Evolutionary conservation across 2,329 filamentous ascomycete genomes (phyloP).

Genomic region (Nigrospora sphaerica): DNA sequence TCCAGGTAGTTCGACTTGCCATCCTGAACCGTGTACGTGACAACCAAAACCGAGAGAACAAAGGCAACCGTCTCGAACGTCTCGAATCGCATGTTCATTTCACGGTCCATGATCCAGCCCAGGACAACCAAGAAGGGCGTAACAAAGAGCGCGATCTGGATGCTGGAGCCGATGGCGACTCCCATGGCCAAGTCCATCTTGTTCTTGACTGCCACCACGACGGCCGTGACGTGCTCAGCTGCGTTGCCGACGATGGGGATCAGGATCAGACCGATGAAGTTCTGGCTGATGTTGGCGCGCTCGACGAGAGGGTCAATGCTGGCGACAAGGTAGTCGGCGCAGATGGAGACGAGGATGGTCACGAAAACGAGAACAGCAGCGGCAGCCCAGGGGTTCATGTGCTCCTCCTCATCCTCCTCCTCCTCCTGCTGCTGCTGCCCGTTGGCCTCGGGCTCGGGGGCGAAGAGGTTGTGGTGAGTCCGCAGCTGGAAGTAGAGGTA

Average conservation of each 20-base stretch:
- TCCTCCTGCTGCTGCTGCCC: constrained; percentile 31
- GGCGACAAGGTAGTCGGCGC: constrained; percentile 70
- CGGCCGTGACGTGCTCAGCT: constrained; percentile 74
- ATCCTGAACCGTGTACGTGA: constrained; percentile 71
- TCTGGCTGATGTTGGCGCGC: constrained; percentile 66
- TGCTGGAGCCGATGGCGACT: constrained; percentile 73
- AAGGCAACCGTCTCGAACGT: constrained; percentile 74
- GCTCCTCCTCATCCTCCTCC: constrained; percentile 35
- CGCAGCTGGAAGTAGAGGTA: constrained; percentile 74
- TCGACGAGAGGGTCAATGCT: constrained; percentile 68
- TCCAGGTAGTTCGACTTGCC: constrained; percentile 82
- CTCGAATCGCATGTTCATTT: constrained; percentile 77
- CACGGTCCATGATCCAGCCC: constrained; percentile 65
- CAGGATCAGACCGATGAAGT: constrained; percentile 72
- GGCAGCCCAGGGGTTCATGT: constrained; percentile 58
- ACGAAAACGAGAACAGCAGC: constrained; percentile 59
- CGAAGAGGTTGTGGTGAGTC: constrained; percentile 68
- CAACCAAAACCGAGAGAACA: constrained; percentile 67
- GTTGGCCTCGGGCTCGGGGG: constrained; percentile 33
- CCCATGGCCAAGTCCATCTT: constrained; percentile 73
- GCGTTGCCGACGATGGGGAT: constrained; percentile 77
- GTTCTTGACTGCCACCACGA: constrained; percentile 70
- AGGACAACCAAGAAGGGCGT: constrained; percentile 75
- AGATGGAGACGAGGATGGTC: constrained; percentile 64
- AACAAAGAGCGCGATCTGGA: constrained; percentile 77